Evolutionary conservation across 257 asterid genomes (phyloP), one percentile per base, ranked within the genome.

Genomic region (Primulina eburnea): DNA sequence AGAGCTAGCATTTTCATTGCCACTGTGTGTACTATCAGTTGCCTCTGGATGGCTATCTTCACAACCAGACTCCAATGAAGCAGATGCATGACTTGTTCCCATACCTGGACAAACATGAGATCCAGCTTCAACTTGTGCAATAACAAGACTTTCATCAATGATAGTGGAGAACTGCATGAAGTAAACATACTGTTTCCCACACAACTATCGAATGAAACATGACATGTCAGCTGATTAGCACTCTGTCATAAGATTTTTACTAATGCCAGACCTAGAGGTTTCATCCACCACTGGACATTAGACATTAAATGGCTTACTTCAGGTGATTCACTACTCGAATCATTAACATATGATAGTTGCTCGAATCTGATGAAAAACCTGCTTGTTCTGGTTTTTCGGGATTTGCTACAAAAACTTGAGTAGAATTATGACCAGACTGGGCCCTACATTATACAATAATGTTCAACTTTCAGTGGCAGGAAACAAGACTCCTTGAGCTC

Each of bases 381-480:
- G 68, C 47, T 66, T 76, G 70, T 73, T 71, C 77, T 68, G 65
- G 59, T 65, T 74, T 65, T 60, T 32, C 62, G 34, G 60, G 68
- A 58, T 52, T 57, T 60, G 68, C 69, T 78, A 73, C 74, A 28
- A 79, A 76, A 78, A 73, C 81, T 78, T 65, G 86, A 82, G 75
- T 30, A 73, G 72, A 72, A 66, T 68, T 66, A 66, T 59, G 80
- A 62, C 80, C 75, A 72, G 75, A 64, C 65, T 47, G 84, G 62
- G 60, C 69, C 81, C 97, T 91, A 74, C 67, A 77, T 66, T 35
- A 67, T 56, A 59, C 68, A 69, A 62, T 26, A 66, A 64, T 30
- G 29, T 38, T 61, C 73, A 61, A 75, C 67, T 16, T 56, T 61
- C 57, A 50, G 34, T 60, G 58, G 32, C 69, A 53, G 55, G 30